Base-by-base conservation (phyloP, 345 rosid species). In the Toxicodendron radicans region DNA sequence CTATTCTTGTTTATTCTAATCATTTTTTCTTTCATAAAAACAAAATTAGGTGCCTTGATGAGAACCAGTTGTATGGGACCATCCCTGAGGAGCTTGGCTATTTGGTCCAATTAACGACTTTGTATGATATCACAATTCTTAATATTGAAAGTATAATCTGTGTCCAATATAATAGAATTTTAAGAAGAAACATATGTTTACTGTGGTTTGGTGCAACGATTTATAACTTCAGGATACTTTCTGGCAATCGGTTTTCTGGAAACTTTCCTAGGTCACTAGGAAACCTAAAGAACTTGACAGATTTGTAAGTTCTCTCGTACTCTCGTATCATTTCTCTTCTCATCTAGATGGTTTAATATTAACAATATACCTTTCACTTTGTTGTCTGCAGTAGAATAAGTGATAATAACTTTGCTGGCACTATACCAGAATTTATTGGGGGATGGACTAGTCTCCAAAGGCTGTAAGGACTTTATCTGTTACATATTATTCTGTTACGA, bases 11-110 rank as follows among this genome's bases (percentile, higher is more conserved):
- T 7, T 12, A 13, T 0, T 33, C 2, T 7, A 4, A 43, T 51
- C 14, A 2, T 62, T 11, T 1, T 12, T 4, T 3, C 18, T 7
- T 46, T 59, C 38, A 14, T 10, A 27, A 27, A 0, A 23, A 58
- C 10, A 23, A 4, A 30, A 9, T 27, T 32, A 77, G 80, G 66
- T 23, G 61, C 60, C 70, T 77, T 16, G 80, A 66, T 11, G 72
- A 59, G 48, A 77, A 77, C 61, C 54, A 14, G 38, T 71, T 77
- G 41, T 46, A 67, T 3, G 72, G 80, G 9, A 20, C 53, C 21
- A 10, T 77, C 38, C 72, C 80, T 57, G 0, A 10, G 32, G 75
- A 64, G 58, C 75, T 77, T 43, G 80, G 80, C 10, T 17, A 77
- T 21, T 24, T 77, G 64, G 58, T 70, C 67, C 64, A 49, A 72